Conservation (phyloP, 176 grass and related monocot genomes). For the Aegilops sharonensis region DNA sequence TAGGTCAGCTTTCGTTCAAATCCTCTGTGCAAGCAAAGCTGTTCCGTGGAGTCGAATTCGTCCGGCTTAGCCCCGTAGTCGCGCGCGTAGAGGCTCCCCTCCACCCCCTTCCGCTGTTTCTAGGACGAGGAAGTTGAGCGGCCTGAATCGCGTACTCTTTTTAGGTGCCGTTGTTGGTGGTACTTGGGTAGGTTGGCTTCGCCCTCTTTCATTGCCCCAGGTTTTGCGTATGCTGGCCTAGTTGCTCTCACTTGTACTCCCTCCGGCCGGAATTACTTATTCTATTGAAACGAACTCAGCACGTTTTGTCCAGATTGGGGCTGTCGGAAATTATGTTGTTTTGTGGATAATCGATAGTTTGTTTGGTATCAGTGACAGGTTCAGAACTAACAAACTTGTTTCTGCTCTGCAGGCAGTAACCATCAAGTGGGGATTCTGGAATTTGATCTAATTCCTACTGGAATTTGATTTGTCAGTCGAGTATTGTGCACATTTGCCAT, state of each 20-base stretch:
- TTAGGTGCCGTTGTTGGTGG: not conserved
- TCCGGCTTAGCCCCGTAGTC: not conserved
- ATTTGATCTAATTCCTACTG: not conserved
- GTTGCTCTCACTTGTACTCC: not conserved
- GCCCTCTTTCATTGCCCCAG: not conserved
- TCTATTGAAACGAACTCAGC: not conserved
- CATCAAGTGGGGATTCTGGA: not conserved
- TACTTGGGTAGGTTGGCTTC: not conserved
- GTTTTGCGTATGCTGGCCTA: not conserved
- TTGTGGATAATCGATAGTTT: not conserved
- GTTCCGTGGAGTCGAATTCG: not conserved
- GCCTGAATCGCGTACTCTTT: not conserved
- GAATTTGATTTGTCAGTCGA: not conserved
- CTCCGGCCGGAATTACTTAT: not conserved
- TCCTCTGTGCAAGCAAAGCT: not conserved
- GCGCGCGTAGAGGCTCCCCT: not conserved
- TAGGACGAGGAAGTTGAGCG: not conserved
- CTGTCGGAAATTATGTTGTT: not conserved
- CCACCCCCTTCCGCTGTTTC: not conserved
- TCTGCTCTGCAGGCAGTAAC: not conserved
- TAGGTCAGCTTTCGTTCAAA: constrained; percentile 12
- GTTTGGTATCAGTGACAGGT: not conserved
- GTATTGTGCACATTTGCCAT: not conserved
- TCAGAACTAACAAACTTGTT: not conserved
- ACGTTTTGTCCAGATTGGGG: not conserved